Percentiles rank a stretch among this genome's conserved stretches.
Evolutionary conservation across 169 alveolate genomes (phyloP).

Genomic region (Cryptosporidium ryanae): DNA sequence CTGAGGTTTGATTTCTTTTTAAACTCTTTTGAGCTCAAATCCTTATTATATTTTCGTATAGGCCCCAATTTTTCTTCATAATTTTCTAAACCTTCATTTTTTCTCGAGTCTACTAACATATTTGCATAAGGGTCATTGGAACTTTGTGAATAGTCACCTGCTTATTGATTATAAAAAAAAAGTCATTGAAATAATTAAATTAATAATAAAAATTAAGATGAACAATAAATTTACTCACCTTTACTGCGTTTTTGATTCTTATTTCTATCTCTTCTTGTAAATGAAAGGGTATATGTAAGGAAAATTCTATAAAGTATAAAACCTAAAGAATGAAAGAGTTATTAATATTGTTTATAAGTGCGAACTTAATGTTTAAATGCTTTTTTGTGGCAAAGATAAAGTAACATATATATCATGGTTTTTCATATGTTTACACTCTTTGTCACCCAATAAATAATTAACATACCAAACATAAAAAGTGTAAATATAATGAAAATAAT

Average conservation of each 20-base stretch:
- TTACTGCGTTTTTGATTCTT: too few relatives aligned
- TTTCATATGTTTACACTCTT: not conserved
- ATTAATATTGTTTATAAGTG: too few relatives aligned
- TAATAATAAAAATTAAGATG: too few relatives aligned
- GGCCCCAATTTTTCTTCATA: not conserved
- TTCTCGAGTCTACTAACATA: conserved; percentile 1
- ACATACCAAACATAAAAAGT: conserved; percentile 60
- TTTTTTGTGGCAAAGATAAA: not conserved
- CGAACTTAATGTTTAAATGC: too few relatives aligned
- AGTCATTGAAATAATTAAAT: too few relatives aligned
- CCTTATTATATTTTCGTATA: not conserved
- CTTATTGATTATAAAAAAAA: too few relatives aligned
- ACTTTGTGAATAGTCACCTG: too few relatives aligned
- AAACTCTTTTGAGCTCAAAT: not conserved
- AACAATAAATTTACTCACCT: too few relatives aligned
- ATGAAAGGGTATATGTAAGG: conserved; percentile 8
- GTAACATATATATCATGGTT: not conserved
- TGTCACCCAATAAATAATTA: not conserved
- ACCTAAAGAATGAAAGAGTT: conserved; percentile 24
- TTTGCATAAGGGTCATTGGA: conserved; percentile 18
- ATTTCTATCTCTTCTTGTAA: too few relatives aligned
- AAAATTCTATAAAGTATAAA: conserved; percentile 53
- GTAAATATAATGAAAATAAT: conserved; percentile 46
- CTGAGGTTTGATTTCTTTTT: conserved; percentile 31
- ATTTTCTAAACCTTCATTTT: not conserved